Base-by-base conservation (phyloP, 2,329 filamentous ascomycete genomes). In the Aschersonia sp. region DNA sequence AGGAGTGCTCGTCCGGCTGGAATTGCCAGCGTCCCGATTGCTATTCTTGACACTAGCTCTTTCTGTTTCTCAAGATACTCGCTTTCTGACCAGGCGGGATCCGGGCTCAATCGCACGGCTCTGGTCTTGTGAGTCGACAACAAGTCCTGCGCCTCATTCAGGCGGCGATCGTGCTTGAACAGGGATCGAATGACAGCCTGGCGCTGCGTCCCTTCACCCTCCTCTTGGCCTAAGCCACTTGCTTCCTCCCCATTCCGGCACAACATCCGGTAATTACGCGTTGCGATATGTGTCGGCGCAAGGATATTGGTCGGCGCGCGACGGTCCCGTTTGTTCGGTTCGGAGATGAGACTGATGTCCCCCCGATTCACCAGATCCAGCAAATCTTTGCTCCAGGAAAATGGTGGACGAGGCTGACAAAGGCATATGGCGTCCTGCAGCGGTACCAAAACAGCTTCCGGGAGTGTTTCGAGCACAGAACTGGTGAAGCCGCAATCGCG, bases 61-160 rank as follows among this genome's bases (percentile, higher is more conserved):
- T 96, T 95, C 63, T 98, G 92, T 50, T 85, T 86, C 60, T 98
- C 92, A 8, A 98, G 71, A 49, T 94, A 80, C 51, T 92, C 83
- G 12, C 86, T 82, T 60, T 98, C 92, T 29, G 82, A 78, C 84
- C 87, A 92, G 41, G 79, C 78, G 1, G 84, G 79, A 52, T 87
- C 75, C 2, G 82, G 78, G 40, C 82, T 73, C 51, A 90, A 83
- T 46, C 85, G 83, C n/a, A 90, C 80, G 9, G 86, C 70, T 42
- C 90, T 81, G 11, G 87, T 74, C 58, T 84, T 86, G 46, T 84
- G 80, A 31, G 92, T 92, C 49, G 92, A 89, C n/a, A 98, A 71
- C 48, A 98, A 71, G 47, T 76, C 79, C 47, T 83, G 81, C 0
- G 88, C 92, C 66, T 98, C 92, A 51, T 87, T 81, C 48, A 94